These are phyloP conservation scores for Fusarium acutatum DNA, from an alignment of 2,329 filamentous ascomycete species.

Conservation along the genomic window DNA sequence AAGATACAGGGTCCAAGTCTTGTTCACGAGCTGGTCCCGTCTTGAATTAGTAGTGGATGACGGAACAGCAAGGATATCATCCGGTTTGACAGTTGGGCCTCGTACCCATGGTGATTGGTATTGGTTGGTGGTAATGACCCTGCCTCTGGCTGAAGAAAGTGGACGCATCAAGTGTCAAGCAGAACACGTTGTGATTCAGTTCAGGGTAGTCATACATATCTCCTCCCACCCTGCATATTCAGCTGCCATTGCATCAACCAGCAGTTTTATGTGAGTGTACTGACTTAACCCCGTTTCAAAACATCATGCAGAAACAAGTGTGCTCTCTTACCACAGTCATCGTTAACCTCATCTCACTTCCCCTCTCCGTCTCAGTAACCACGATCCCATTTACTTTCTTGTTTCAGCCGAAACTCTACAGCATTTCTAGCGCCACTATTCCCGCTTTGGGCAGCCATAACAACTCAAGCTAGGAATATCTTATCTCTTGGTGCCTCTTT, in stretches of 20 bases:
- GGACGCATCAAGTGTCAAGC: neutral
- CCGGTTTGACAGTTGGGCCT: constrained; percentile 30
- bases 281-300: neutral
- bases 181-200: constrained; percentile 23
- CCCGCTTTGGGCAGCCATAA: constrained; percentile 21
- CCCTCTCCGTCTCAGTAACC: neutral
- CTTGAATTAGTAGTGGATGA: constrained; percentile 26
- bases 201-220: constrained; percentile 2
- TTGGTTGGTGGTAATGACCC: neutral
- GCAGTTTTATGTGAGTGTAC: neutral
- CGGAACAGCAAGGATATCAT: constrained; percentile 30
- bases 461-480: neutral
- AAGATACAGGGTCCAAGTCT: constrained; percentile 35
- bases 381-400: neutral
- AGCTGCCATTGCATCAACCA: constrained; percentile 10
- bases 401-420: constrained; percentile 6
- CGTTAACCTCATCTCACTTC: constrained; percentile 10
- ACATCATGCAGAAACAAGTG: neutral
- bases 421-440: neutral
- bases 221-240: constrained; percentile 5
- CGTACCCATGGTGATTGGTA: neutral
- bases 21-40: constrained; percentile 30
- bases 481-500: neutral
- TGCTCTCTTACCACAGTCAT: constrained; percentile 5
- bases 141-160: neutral